A percentile compares a stretch with the other conserved stretches of the same genome.
Conservation (phyloP, 2,329 filamentous ascomycete species). For the Metarhizium humberi region DNA sequence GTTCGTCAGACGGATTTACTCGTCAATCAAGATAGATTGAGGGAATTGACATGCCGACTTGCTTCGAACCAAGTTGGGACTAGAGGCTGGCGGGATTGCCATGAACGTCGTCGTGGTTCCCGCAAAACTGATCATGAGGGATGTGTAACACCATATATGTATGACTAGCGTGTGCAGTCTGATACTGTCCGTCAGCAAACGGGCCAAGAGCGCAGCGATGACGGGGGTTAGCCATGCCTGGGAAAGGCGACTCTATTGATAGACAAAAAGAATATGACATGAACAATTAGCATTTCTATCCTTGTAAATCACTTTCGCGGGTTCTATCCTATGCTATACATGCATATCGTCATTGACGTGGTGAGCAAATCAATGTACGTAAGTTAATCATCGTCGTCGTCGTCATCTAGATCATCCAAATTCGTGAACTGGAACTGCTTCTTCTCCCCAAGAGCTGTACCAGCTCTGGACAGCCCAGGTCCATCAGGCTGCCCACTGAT, state of each 20-base stretch:
- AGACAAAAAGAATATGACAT: background rate
- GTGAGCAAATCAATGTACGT: background rate
- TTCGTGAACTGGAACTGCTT: slow-evolving; percentile 50
- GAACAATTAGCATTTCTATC: background rate
- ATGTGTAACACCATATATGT: slow-evolving; percentile 22
- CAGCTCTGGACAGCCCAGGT: slow-evolving; percentile 15
- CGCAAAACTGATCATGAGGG: background rate
- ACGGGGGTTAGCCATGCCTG: background rate
- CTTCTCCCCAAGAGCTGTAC: slow-evolving; percentile 25
- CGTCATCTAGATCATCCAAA: slow-evolving; percentile 37
- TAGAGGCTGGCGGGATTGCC: background rate
- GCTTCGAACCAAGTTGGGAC: background rate
- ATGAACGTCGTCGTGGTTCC: background rate
- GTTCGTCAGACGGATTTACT: slow-evolving; percentile 89
- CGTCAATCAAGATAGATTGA: slow-evolving; percentile 96
- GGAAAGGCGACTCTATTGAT: background rate
- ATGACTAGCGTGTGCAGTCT: slow-evolving; percentile 18
- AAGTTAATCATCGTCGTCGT: slow-evolving; percentile 27
- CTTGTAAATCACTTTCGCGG: background rate
- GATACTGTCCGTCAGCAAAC: background rate
- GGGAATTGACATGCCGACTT: background rate
- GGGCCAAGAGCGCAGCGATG: background rate
- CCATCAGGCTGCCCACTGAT: slow-evolving; percentile 15
- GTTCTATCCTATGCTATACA: background rate
- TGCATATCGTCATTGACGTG: background rate